A percentile compares a stretch with the other conserved stretches of the same genome.
These are phyloP conservation scores for Datisca glomerata DNA, from an alignment of 306 rosid species.

Conservation along the genomic window DNA sequence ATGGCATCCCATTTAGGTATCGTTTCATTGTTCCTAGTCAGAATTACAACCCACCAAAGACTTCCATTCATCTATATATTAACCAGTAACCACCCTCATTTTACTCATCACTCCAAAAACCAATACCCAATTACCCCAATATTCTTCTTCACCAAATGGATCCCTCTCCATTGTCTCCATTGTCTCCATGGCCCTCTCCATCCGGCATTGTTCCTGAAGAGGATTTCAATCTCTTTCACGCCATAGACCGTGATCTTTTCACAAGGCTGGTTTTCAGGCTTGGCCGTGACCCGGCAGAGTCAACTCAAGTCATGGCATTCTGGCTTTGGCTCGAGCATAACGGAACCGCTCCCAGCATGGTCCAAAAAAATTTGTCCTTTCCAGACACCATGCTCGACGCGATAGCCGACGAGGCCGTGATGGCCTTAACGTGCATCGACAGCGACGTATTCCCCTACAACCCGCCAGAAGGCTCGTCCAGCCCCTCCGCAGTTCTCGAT, in stretches of 20 bases:
- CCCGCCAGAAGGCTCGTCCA: neutral
- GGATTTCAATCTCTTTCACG: slow-evolving; percentile 46
- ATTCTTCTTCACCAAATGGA: slow-evolving; percentile 6
- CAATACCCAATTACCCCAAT: neutral
- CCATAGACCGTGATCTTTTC: slow-evolving; percentile 43
- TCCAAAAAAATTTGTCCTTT: slow-evolving; percentile 20
- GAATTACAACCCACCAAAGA: slow-evolving; percentile 4
- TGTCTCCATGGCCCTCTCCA: neutral
- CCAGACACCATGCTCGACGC: slow-evolving; percentile 14
- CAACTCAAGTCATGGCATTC: slow-evolving; percentile 39
- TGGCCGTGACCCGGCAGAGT: slow-evolving; percentile 22
- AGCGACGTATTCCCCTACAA: slow-evolving; percentile 8
- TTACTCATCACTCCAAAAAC: neutral
- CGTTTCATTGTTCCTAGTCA: neutral
- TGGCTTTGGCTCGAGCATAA: slow-evolving; percentile 48
- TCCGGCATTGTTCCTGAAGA: slow-evolving; percentile 15
- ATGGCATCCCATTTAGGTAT: slow-evolving; percentile 7
- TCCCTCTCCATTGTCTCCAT: slow-evolving; percentile 2
- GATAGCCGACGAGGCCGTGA: slow-evolving; percentile 25
- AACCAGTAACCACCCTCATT: neutral
- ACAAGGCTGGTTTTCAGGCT: slow-evolving; percentile 26
- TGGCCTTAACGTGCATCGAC: slow-evolving; percentile 27
- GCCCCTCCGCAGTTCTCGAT: neutral
- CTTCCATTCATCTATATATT: slow-evolving; percentile 9
- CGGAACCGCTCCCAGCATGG: slow-evolving; percentile 4